These are phyloP conservation scores for Arabidopsis suecica DNA, from an alignment of 345 rosid species.

Conservation along the genomic window DNA sequence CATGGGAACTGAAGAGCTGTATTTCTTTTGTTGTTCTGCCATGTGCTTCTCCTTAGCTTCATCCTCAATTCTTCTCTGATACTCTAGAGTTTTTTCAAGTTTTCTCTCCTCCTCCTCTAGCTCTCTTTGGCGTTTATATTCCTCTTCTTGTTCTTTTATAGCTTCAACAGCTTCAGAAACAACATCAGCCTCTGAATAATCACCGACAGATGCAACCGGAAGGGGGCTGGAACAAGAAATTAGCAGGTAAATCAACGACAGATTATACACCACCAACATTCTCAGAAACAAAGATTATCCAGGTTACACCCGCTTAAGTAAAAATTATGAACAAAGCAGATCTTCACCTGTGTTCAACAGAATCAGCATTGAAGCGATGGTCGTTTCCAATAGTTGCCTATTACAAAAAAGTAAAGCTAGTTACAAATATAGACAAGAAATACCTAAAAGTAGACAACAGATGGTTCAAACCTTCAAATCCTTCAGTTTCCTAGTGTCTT, in stretches of 20 bases:
- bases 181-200: conserved; percentile 54
- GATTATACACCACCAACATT: conserved; percentile 2
- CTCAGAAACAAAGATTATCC: conserved; percentile 12
- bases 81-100: conserved; percentile 84
- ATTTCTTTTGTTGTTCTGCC: conserved; percentile 76
- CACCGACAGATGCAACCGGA: conserved; percentile 59
- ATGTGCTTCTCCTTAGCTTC: conserved; percentile 91
- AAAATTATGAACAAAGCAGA: background rate
- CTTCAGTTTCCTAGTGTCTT: conserved; percentile 70
- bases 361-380: conserved; percentile 53
- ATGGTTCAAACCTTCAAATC: conserved; percentile 66
- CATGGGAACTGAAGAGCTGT: conserved; percentile 47
- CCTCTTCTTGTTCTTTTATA: conserved; percentile 73
- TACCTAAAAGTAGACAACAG: conserved; percentile 16
- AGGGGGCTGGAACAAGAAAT: conserved; percentile 61
- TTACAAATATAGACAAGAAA: conserved; percentile 16
- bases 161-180: conserved; percentile 53
- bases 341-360: conserved; percentile 60
- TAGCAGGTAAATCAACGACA: conserved; percentile 34
- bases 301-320: conserved; percentile 26
- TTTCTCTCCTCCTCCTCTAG: conserved; percentile 90
- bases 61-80: conserved; percentile 87
- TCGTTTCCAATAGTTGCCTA: conserved; percentile 61
- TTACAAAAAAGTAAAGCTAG: conserved; percentile 35
- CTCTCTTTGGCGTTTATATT: conserved; percentile 73